Percentiles rank a stretch among this genome's conserved stretches.
Conservation (phyloP, 352 stramenopile genomes). For the Pythium rishiriense region DNA sequence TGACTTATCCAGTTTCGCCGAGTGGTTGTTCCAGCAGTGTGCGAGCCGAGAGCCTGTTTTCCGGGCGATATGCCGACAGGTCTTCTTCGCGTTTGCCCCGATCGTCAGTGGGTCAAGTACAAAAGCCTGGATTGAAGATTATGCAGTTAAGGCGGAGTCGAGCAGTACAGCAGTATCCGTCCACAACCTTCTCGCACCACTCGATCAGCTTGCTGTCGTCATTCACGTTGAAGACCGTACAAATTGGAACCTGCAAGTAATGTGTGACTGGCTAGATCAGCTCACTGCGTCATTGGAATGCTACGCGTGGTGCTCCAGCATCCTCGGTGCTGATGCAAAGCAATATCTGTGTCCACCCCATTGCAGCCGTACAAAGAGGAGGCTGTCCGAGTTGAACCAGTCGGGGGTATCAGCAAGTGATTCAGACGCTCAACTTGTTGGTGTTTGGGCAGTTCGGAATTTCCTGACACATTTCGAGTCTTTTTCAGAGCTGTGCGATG, state of each 20-base stretch:
- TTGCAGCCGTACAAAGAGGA: slow-evolving; percentile 39
- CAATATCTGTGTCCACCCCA: slow-evolving; percentile 16
- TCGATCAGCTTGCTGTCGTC: slow-evolving; percentile 40
- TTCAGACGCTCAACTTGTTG: neutral
- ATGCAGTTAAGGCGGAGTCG: slow-evolving; percentile 25
- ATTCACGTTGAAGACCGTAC: slow-evolving; percentile 22
- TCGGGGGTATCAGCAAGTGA: neutral
- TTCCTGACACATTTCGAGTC: slow-evolving; percentile 14
- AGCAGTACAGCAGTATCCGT: slow-evolving; percentile 21
- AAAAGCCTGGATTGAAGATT: slow-evolving; percentile 58
- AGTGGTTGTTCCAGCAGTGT: slow-evolving; percentile 28
- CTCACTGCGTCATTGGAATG: slow-evolving; percentile 58
- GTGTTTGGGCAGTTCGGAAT: slow-evolving; percentile 9
- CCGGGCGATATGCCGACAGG: slow-evolving; percentile 23
- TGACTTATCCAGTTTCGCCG: slow-evolving; percentile 12
- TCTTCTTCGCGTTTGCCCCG: slow-evolving; percentile 26
- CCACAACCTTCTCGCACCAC: slow-evolving; percentile 41
- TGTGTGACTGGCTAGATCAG: slow-evolving; percentile 63
- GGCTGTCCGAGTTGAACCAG: slow-evolving; percentile 6
- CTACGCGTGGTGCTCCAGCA: slow-evolving; percentile 51
- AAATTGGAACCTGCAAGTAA: slow-evolving; percentile 19
- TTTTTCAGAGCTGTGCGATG: slow-evolving; percentile 2
- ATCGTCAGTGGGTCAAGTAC: slow-evolving; percentile 40
- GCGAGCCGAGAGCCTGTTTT: slow-evolving; percentile 21
- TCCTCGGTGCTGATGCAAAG: slow-evolving; percentile 40